Conservation (phyloP, 805 yeast species). For the Suhomyces kilbournensis region DNA sequence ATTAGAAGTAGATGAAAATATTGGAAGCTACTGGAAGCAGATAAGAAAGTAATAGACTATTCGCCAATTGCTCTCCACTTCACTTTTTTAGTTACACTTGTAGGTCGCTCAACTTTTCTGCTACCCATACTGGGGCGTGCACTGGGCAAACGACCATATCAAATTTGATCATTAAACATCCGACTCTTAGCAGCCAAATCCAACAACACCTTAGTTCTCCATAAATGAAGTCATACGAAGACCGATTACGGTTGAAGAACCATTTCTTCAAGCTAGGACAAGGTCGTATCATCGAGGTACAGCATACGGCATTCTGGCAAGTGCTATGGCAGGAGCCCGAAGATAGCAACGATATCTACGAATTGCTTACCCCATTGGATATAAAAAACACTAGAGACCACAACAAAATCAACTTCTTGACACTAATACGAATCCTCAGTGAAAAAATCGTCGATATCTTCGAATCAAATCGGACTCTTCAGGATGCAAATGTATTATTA, state of each 20-base stretch:
- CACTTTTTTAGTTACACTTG: not conserved
- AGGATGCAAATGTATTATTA: constrained; percentile 33
- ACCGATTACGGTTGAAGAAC: constrained; percentile 56
- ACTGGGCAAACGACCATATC: not conserved
- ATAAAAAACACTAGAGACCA: constrained; percentile 56
- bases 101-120: not conserved
- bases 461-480: constrained; percentile 5
- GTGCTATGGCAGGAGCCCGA: constrained; percentile 39
- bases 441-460: constrained; percentile 20
- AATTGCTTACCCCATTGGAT: constrained; percentile 55
- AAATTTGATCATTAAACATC: not conserved
- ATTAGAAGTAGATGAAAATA: too few relatives aligned
- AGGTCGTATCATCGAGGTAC: constrained; percentile 29
- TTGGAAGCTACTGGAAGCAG: too few relatives aligned
- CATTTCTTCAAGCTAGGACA: constrained; percentile 60
- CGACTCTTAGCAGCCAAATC: not conserved
- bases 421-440: constrained; percentile 38
- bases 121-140: not conserved
- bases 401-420: constrained; percentile 56
- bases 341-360: constrained; percentile 55
- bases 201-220: not conserved
- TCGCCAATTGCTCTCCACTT: not conserved
- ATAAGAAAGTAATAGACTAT: not conserved
- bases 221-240: constrained; percentile 72
- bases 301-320: constrained; percentile 29